These are phyloP conservation scores for Chrysanthemum makinoi DNA, from an alignment of 129 eudicot genomes.

Conservation along the genomic window DNA sequence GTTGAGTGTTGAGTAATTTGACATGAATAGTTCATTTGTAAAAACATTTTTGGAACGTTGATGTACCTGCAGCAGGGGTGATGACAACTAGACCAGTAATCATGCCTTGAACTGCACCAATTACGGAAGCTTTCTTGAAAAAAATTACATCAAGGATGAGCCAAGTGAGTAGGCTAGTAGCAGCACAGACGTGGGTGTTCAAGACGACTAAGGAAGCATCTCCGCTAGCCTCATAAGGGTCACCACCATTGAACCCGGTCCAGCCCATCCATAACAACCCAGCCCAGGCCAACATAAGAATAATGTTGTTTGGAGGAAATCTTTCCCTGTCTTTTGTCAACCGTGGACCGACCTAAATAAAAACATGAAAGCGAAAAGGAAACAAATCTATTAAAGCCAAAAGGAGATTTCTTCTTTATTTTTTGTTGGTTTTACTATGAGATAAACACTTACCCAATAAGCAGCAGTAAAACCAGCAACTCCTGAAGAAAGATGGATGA, in stretches of 20 bases:
- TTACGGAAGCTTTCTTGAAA: constrained; percentile 51
- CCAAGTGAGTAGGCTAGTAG: constrained; percentile 63
- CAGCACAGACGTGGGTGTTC: constrained; percentile 62
- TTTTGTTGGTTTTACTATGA: neutral
- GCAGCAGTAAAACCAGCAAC: constrained; percentile 63
- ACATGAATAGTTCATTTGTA: neutral
- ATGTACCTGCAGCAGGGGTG: constrained; percentile 62
- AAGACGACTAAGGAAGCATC: constrained; percentile 58
- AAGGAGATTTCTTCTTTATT: neutral
- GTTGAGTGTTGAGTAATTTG: neutral
- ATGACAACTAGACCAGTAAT: constrained; percentile 59
- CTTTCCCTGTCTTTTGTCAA: constrained; percentile 58
- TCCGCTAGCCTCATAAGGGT: constrained; percentile 46
- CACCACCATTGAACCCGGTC: constrained; percentile 73
- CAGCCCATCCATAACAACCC: constrained; percentile 73
- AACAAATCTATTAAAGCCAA: neutral
- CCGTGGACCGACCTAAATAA: constrained; percentile 56
- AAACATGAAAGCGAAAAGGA: neutral
- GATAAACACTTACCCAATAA: constrained; percentile 35
- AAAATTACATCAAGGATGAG: constrained; percentile 42
- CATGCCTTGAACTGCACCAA: constrained; percentile 71
- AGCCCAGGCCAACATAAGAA: constrained; percentile 61
- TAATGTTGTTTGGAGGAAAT: constrained; percentile 58
- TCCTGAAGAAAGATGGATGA: constrained; percentile 58
- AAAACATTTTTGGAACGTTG: neutral